Conservation (phyloP, 2,329 filamentous ascomycete species). For the Calonectria henricotiae region DNA sequence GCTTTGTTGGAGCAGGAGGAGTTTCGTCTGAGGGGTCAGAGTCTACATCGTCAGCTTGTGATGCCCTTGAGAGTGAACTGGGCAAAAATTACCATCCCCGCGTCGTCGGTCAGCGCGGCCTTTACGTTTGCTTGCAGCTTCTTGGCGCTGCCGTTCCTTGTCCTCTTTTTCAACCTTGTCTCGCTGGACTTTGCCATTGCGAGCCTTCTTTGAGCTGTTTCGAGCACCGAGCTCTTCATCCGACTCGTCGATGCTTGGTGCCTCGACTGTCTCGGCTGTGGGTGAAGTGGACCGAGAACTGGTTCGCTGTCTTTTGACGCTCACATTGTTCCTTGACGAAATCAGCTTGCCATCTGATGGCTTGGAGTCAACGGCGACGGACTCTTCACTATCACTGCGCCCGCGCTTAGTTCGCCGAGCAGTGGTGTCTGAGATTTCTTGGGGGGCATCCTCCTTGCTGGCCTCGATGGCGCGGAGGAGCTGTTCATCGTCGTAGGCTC, state of each 20-base stretch:
- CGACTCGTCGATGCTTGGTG: constrained; percentile 74
- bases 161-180: constrained; percentile 81
- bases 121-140: constrained; percentile 86
- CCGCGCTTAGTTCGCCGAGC: constrained; percentile 84
- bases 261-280: constrained; percentile 64
- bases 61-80: constrained; percentile 36
- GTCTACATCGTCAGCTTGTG: constrained; percentile 63
- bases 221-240: constrained; percentile 77
- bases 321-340: constrained; percentile 76
- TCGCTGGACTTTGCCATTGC: constrained; percentile 73
- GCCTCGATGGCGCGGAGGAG: constrained; percentile 92
- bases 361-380: constrained; percentile 62
- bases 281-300: constrained; percentile 81
- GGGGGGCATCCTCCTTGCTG: constrained; percentile 85
- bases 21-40: constrained; percentile 82
- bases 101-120: constrained; percentile 86
- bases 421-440: constrained; percentile 67
- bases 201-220: constrained; percentile 73
- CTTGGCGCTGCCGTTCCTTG: constrained; percentile 80
- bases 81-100: constrained; percentile 77
- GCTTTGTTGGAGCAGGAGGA: constrained; percentile 64
- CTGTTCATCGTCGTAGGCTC: constrained; percentile 95
- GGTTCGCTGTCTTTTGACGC: constrained; percentile 87
- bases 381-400: constrained; percentile 96
- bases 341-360: constrained; percentile 47